Percentiles rank a stretch among this genome's conserved stretches.
Conservation (phyloP, 495 filamentous ascomycete species). For the Aspergillus conjunctus region DNA sequence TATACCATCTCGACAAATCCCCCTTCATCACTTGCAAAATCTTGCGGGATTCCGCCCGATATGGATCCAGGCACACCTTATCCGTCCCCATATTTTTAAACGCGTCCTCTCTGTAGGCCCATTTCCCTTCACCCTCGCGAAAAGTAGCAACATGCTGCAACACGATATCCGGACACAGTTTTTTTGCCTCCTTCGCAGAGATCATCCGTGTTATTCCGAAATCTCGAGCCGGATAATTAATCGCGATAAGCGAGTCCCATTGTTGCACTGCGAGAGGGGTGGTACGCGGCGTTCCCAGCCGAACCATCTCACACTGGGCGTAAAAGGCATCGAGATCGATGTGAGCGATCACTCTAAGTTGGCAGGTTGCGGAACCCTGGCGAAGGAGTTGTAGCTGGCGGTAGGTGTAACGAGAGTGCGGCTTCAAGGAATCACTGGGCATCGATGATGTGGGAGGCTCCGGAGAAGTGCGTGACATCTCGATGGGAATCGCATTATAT, state of each 20-base stretch:
- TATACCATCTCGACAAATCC: conserved; percentile 49
- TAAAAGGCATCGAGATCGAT: conserved; percentile 98
- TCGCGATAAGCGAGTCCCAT: conserved; percentile 82
- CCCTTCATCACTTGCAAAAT: conserved; percentile 84
- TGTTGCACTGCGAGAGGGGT: conserved; percentile 86
- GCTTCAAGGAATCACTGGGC: conserved; percentile 42
- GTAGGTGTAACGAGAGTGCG: conserved; percentile 77
- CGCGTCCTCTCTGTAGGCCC: conserved; percentile 87
- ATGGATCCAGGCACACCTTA: conserved; percentile 93
- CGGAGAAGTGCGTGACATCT: conserved; percentile 37
- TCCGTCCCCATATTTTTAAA: conserved; percentile 74
- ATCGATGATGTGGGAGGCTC: conserved; percentile 32
- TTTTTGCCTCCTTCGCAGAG: conserved; percentile 78
- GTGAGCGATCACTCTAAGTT: conserved; percentile 85
- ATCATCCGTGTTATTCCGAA: conserved; percentile 78
- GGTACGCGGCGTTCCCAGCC: conserved; percentile 71
- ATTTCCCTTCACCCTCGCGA: conserved; percentile 83
- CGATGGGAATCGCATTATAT: conserved; percentile 9
- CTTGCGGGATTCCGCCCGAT: conserved; percentile 79
- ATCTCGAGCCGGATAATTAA: conserved; percentile 88
- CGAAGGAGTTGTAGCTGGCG: conserved; percentile 77
- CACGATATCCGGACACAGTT: conserved; percentile 80
- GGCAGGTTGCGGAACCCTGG: conserved; percentile 68
- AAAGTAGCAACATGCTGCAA: conserved; percentile 95
- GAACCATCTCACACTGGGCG: conserved; percentile 92